phyloP scores from a whole-genome alignment of 164 flowering plant species.

The Dillenia suffruticosa region DNA sequence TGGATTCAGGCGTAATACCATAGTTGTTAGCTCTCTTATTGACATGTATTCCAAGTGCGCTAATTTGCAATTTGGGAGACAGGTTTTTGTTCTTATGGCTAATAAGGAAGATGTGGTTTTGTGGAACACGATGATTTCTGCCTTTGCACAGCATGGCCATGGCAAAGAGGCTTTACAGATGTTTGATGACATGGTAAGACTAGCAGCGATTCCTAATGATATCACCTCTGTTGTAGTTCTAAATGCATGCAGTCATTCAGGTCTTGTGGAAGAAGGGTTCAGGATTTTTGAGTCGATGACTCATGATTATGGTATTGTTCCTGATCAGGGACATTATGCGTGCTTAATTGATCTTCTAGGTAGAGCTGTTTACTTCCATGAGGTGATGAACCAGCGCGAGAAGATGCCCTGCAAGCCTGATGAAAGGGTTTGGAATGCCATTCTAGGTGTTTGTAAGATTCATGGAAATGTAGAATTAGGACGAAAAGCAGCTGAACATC shows the following conservation, averaged over 20 bases:
- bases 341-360: slow-evolving; percentile 66
- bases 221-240: slow-evolving; percentile 53
- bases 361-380: slow-evolving; percentile 49
- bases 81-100: slow-evolving; percentile 35
- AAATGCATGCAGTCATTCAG: slow-evolving; percentile 62
- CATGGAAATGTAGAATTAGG: slow-evolving; percentile 58
- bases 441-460: slow-evolving; percentile 52
- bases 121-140: slow-evolving; percentile 78
- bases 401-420: slow-evolving; percentile 48
- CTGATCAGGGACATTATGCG: slow-evolving; percentile 62
- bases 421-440: slow-evolving; percentile 51
- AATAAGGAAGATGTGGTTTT: slow-evolving; percentile 43
- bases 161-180: slow-evolving; percentile 46
- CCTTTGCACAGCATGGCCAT: slow-evolving; percentile 66
- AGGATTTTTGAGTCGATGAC: slow-evolving; percentile 41
- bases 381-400: slow-evolving; percentile 32
- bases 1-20: slow-evolving; percentile 47
- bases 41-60: slow-evolving; percentile 87
- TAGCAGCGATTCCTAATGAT: slow-evolving; percentile 43
- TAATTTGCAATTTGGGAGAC: slow-evolving; percentile 26
- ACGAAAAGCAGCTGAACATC: slow-evolving; percentile 41
- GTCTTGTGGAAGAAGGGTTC: slow-evolving; percentile 58
- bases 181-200: slow-evolving; percentile 41
- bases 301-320: slow-evolving; percentile 34
- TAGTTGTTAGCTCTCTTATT: slow-evolving; percentile 64